Evolutionary conservation across 2,329 filamentous ascomycete species (phyloP).

Genomic region (Venturia aucupariae): DNA sequence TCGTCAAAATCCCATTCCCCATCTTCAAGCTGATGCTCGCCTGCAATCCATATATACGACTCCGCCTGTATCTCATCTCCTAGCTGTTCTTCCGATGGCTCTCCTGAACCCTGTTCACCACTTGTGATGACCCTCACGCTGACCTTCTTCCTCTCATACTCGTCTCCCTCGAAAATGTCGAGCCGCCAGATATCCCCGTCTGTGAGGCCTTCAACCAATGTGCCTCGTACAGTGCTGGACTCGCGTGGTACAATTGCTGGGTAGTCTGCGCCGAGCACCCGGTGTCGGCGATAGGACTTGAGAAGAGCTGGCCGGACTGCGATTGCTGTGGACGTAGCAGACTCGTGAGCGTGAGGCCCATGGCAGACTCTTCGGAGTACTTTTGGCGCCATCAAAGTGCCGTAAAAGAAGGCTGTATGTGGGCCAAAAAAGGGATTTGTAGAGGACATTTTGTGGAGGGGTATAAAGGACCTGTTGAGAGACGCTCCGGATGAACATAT

Average conservation of each 20-base stretch:
- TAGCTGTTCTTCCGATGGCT: conserved; percentile 27
- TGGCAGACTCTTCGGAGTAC: conserved; percentile 83
- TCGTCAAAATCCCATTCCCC: conserved; percentile 82
- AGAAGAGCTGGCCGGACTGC: conserved; percentile 69
- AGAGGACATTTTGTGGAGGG: no score
- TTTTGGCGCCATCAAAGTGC: conserved; percentile 70
- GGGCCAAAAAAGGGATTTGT: conserved; percentile 28
- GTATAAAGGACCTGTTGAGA: no score
- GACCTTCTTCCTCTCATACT: conserved; percentile 54
- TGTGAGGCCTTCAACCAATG: conserved; percentile 67
- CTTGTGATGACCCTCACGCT: conserved; percentile 32
- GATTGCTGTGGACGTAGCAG: conserved; percentile 25
- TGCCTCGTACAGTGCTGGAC: conserved; percentile 52
- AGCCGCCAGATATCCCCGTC: conserved; percentile 65
- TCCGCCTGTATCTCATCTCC: conserved; percentile 35
- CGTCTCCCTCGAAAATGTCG: conserved; percentile 70
- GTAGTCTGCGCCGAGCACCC: conserved; percentile 65
- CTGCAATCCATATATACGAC: conserved; percentile 44
- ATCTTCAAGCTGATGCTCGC: conserved; percentile 49
- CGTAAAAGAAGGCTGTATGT: conserved; percentile 56
- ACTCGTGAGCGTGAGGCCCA: conserved; percentile 33
- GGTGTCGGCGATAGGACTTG: conserved; percentile 59
- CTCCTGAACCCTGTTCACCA: conserved; percentile 15
- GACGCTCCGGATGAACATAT: no score
- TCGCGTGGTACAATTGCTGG: conserved; percentile 57